phyloP scores from a whole-genome alignment of 2,329 filamentous ascomycete species.

The Phialocephala subalpina region DNA sequence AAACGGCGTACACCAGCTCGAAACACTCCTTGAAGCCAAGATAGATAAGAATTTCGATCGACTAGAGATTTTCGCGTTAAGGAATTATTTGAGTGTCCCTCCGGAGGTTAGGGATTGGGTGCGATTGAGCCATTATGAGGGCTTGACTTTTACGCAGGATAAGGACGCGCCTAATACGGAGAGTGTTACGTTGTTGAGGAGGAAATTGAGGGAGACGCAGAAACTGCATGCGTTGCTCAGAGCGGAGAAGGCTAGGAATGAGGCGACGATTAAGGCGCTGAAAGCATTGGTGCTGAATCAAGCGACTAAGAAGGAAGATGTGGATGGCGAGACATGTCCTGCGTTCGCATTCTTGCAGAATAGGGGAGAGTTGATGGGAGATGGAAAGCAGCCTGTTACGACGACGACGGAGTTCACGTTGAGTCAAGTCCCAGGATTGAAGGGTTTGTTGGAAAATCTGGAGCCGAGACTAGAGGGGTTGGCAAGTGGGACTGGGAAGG shows the following conservation, averaged over 20 bases:
- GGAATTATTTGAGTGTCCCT: conserved; percentile 81
- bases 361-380: conserved; percentile 58
- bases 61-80: conserved; percentile 88
- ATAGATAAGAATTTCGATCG: conserved; percentile 88
- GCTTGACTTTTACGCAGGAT: conserved; percentile 41
- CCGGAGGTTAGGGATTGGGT: conserved; percentile 81
- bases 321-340: conserved; percentile 32
- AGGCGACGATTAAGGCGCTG: conserved; percentile 72
- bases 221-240: conserved; percentile 75
- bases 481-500: conserved; percentile 47
- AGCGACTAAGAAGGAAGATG: conserved; percentile 49
- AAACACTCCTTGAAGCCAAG: conserved; percentile 81
- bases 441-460: conserved; percentile 72
- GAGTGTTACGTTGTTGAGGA: conserved; percentile 74
- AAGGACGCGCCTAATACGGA: conserved; percentile 65
- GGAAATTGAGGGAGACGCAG: conserved; percentile 80
- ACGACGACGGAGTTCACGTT: conserved; percentile 82
- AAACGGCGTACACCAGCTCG: conserved; percentile 84
- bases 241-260: conserved; percentile 76
- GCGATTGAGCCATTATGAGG: conserved; percentile 82
- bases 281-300: conserved; percentile 61
- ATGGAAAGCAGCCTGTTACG: conserved; percentile 64
- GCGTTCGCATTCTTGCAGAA: conserved; percentile 65
- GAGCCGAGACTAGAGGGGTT: conserved; percentile 67
- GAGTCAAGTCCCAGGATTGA: conserved; percentile 82